Evolutionary conservation across 352 stramenopile species (phyloP), one percentile per base, ranked within the genome.

Genomic region (Pythium biforme): DNA sequence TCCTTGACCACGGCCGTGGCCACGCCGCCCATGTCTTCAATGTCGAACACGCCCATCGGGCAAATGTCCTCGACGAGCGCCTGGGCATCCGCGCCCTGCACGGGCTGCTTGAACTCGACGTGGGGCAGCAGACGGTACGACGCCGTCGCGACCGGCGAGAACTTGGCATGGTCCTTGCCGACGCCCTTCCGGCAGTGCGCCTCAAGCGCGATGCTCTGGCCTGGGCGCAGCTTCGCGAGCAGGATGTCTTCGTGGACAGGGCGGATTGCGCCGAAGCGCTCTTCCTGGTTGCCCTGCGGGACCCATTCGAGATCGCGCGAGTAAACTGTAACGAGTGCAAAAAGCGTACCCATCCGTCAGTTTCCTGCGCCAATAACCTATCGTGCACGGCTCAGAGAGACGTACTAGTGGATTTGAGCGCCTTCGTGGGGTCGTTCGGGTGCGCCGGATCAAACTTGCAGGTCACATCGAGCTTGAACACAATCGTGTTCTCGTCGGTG

Each of bases 141-240:
- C 22, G 96, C 97, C 6, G 96, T 99, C 1, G 94, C 88, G 19
- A 99, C 96, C 2, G 97, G 97, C 23, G 92, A 98, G 66, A 96
- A 99, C 75, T 99, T 99, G 53, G 97, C 96, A 76, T 99, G 97
- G 72, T 99, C 96, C 64, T 98, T 98, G 22, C 95, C 97, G 6
- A 98, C 86, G 25, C 96, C 96, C 73, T 97, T 97, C 22, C 90
- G 84, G 52, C 88, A 98, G 72, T 98, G 94, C 22, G 92, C 93
- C 70, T 99, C 96, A 11, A 99, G 79, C 47, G 94, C 91, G 68
- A 99, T 99, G 49, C 90, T 92, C 81, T 99, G 97, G 46, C 96
- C 96, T 2, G 96, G 95, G 54, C 94, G 86, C 37, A 99, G 72
- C 75, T 99, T 99, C 17, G 95, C 94, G 26, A 99, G 89, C 59